Base-by-base conservation (phyloP, 2,329 filamentous ascomycete genomes). In the Ophiocordyceps robertsii region DNA sequence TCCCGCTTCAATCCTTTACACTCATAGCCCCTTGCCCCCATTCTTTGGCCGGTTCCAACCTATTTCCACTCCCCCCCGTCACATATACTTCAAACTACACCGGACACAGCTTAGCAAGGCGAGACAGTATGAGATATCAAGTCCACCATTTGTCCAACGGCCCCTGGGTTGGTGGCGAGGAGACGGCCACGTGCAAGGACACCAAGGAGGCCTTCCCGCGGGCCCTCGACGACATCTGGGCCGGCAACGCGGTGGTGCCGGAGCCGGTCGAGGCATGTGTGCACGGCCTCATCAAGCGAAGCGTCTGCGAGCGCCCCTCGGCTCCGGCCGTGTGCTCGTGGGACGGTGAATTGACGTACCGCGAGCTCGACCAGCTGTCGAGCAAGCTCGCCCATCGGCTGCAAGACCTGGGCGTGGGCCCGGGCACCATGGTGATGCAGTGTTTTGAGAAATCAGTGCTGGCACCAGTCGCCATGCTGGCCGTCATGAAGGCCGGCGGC, bases 341-440 rank as follows among this genome's bases (percentile, higher is more conserved):
- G 65, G 66, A 69, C 44, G 66, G 66, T 9, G 46, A 51, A 32
- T 57, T 67, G 41, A 64, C 63, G 8, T 69, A 67, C 46, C 41
- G 50, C 33, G 56, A 69, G 36, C 53, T 68, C 1, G 49, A 55
- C 35, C 19, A 37, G 2, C 36, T 46, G 7, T 45, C 49, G 3
- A 38, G 30, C 30, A 38, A 21, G 9, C 40, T 53, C 12, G 50
- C 49, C 13, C 33, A 16, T 5, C 43, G 45, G 16, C 43, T 53
- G 13, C 24, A 37, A 2, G 33, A 12, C 13, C 38, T 45, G 8
- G 56, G 57, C 12, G 49, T 65, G 19, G 39, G 46, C 1, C 52
- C 51, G 2, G 59, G 55, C 30, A 43, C 40, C 12, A 36, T 44
- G 8, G 46, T 54, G 3, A 44, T 46, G 1, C 41, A 53, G 14